Conservation (phyloP, 2,329 filamentous ascomycete species). For the Calonectria pteridis region DNA sequence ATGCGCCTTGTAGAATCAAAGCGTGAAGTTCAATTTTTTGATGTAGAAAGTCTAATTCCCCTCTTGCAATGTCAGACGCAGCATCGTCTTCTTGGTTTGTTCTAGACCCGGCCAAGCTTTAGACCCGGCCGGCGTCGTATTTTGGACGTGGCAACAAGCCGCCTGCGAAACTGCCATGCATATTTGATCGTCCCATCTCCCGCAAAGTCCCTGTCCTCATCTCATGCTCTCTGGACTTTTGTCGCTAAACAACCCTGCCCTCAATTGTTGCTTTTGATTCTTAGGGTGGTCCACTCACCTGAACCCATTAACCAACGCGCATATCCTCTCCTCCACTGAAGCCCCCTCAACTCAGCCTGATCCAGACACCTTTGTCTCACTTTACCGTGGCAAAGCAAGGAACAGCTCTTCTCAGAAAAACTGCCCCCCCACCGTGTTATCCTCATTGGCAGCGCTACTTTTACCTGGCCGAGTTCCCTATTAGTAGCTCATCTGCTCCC, state of each 20-base stretch:
- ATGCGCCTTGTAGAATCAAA: constrained; percentile 11
- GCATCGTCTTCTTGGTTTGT: constrained; percentile 25
- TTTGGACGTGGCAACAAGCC: constrained; percentile 15
- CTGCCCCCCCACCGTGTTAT: background rate
- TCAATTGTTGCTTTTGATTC: constrained; percentile 19
- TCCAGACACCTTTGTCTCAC: constrained; percentile 12
- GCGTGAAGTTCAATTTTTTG: constrained; percentile 32
- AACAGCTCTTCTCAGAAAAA: background rate
- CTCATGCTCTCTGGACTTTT: background rate
- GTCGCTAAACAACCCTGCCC: constrained; percentile 1
- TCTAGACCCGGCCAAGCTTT: constrained; percentile 27
- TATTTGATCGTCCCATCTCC: constrained; percentile 30
- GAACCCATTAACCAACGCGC: constrained; percentile 11
- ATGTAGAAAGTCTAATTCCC: constrained; percentile 44
- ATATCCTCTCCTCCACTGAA: constrained; percentile 12
- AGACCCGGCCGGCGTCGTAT: constrained; percentile 23
- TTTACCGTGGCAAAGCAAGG: constrained; percentile 1
- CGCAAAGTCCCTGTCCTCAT: constrained; percentile 1
- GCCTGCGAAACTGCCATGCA: constrained; percentile 25
- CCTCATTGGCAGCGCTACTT: background rate
- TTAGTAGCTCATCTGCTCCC: background rate
- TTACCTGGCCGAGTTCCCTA: background rate
- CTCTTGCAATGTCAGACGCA: constrained; percentile 26
- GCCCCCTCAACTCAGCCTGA: constrained; percentile 5
- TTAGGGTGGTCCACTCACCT: constrained; percentile 4